Conservation (phyloP, 306 rosid species). For the Coriaria nepalensis region DNA sequence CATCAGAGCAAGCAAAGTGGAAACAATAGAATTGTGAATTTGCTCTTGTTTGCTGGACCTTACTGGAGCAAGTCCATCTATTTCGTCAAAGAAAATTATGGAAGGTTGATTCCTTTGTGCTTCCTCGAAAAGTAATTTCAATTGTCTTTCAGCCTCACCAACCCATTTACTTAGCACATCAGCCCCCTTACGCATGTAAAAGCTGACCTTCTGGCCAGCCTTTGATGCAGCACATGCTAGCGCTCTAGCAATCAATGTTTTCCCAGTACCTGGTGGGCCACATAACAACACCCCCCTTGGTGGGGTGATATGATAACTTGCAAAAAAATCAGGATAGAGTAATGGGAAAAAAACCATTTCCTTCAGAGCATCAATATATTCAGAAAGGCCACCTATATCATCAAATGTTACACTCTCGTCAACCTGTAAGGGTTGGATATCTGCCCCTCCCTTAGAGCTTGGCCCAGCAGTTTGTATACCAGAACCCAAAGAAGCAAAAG, state of each 20-base stretch:
- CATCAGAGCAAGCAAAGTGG: slow-evolving; percentile 98
- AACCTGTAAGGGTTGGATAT: slow-evolving; percentile 92
- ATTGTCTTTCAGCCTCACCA: slow-evolving; percentile 97
- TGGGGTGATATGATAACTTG: slow-evolving; percentile 92
- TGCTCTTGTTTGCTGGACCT: slow-evolving; percentile 98
- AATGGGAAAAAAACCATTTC: slow-evolving; percentile 98
- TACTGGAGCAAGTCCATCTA: slow-evolving; percentile 98
- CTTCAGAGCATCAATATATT: slow-evolving; percentile 80
- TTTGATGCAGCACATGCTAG: slow-evolving; percentile 97
- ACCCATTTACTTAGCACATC: slow-evolving; percentile 98
- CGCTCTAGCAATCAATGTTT: slow-evolving; percentile 92
- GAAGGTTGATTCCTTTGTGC: slow-evolving; percentile 98
- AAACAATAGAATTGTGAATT: slow-evolving; percentile 95
- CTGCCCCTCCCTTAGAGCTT: slow-evolving; percentile 99
- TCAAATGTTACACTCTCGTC: slow-evolving; percentile 89
- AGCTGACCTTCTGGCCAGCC: slow-evolving; percentile 98
- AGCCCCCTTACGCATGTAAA: slow-evolving; percentile 99
- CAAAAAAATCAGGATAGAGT: slow-evolving; percentile 91
- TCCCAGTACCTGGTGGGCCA: slow-evolving; percentile 99
- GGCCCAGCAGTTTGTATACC: slow-evolving; percentile 99
- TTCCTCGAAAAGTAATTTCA: slow-evolving; percentile 96
- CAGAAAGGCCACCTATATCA: slow-evolving; percentile 93
- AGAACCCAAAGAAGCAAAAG: slow-evolving; percentile 62
- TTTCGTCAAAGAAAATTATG: slow-evolving; percentile 93
- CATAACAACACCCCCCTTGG: slow-evolving; percentile 94